These are phyloP conservation scores for Aspergillus sp. DNA, from an alignment of 2,329 filamentous ascomycete genomes.

Conservation along the genomic window DNA sequence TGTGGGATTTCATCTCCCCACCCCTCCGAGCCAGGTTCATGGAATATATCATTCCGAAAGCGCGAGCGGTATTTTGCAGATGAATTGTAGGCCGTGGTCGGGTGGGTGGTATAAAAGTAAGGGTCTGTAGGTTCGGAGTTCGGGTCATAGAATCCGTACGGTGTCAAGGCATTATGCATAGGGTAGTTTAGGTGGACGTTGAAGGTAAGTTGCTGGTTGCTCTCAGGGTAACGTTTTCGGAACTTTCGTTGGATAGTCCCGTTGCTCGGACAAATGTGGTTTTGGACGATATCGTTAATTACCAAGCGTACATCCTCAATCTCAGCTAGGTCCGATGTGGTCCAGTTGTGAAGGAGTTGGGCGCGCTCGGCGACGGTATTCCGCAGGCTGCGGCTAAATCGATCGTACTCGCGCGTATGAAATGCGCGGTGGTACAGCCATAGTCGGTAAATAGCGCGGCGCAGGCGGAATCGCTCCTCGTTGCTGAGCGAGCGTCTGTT, in stretches of 20 bases:
- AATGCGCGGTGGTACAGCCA: slow-evolving; percentile 63
- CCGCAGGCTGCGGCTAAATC: slow-evolving; percentile 50
- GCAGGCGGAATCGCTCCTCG: slow-evolving; percentile 52
- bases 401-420: slow-evolving; percentile 52
- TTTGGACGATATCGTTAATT: slow-evolving; percentile 56
- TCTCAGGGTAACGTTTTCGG: slow-evolving; percentile 55
- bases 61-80: slow-evolving; percentile 45
- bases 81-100: slow-evolving; percentile 18
- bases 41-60: slow-evolving; percentile 48
- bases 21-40: slow-evolving; percentile 58
- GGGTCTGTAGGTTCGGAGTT: slow-evolving; percentile 14
- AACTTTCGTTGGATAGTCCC: slow-evolving; percentile 60
- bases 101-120: slow-evolving; percentile 26
- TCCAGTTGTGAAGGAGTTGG: slow-evolving; percentile 60
- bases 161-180: slow-evolving; percentile 16
- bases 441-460: slow-evolving; percentile 59
- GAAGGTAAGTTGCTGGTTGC: slow-evolving; percentile 51
- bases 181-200: slow-evolving; percentile 54
- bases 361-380: slow-evolving; percentile 53
- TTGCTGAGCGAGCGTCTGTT: slow-evolving; percentile 53
- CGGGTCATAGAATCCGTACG: slow-evolving; percentile 10
- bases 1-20: slow-evolving; percentile 65
- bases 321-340: slow-evolving; percentile 55
- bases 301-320: slow-evolving; percentile 59
- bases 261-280: slow-evolving; percentile 62